Evolutionary conservation across 2,329 filamentous ascomycete species (phyloP), one percentile per base, ranked within the genome.

Genomic region (Pseudogymnoascus sp.): DNA sequence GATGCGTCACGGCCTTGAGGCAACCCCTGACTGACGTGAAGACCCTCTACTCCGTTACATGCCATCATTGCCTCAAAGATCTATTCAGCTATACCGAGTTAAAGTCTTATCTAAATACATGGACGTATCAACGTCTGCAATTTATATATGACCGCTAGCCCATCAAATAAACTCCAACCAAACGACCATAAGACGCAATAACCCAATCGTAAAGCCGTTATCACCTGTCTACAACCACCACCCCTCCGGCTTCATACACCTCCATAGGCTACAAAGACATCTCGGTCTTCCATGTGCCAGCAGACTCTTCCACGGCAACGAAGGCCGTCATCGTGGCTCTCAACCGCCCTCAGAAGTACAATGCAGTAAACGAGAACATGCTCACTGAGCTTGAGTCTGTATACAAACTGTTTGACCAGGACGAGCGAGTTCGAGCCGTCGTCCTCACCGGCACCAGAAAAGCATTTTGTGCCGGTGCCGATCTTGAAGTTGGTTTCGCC

Each of bases 341-440:
- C 42, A 79, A 88, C 75, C 83, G 88, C 16, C 88, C 87, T 0
- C 73, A 76, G 10, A 84, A 84, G 64, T 79, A 86, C 75, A 90
- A 91, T 80, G 87, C 85, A 65, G 90, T 90, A 74, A 90, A 85
- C 2, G 76, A 79, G 18, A 77, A 75, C 12, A 90, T 90, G 85
- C 81, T 82, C 69, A 70, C 75, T 14, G 86, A 87, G 68, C 77
- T 91, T 31, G 80, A 84, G 64, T 67, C 74, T 2, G 83, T 82
- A 53, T 82, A 82, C 70, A 70, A 74, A 62, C 70, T 79, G 7
- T 75, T 86, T 28, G 81, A 82, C 25, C 64, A 73, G 28, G 84
- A 86, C 73, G 74, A 77, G 2, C 79, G 84, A 44, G 82, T 86
- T 14, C 79, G 78, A 59, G 76, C 75, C 67, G 77, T 86, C 61